Evolutionary conservation across 768 basidiomycete genomes (phyloP).

Genomic region (Tylopilus balloui): DNA sequence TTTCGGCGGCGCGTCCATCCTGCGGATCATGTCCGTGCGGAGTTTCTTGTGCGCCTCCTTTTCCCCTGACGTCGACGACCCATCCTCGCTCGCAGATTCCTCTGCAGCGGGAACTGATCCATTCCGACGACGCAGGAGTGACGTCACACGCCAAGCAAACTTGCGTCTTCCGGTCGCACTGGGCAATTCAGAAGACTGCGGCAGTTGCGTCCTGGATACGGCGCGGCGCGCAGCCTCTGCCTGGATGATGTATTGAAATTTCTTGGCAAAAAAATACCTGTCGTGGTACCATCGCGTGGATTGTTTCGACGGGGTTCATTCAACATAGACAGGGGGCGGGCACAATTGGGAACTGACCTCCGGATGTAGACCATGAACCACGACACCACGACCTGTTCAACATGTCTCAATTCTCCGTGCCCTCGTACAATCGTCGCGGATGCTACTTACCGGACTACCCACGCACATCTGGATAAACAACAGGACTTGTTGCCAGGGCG

Average conservation of each 20-base stretch:
- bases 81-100: slow-evolving; percentile 14
- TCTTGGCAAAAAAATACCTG: slow-evolving; percentile 68
- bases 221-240: slow-evolving; percentile 35
- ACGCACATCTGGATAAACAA: slow-evolving; percentile 76
- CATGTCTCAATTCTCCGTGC: neutral
- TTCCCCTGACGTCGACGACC: slow-evolving; percentile 9
- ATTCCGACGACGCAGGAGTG: slow-evolving; percentile 31
- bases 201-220: slow-evolving; percentile 16
- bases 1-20: slow-evolving; percentile 64
- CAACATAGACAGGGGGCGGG: neutral
- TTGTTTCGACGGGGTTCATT: too few relatives aligned
- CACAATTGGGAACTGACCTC: slow-evolving; percentile 38
- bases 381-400: slow-evolving; percentile 65
- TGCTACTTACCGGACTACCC: slow-evolving; percentile 62
- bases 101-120: slow-evolving; percentile 28
- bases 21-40: slow-evolving; percentile 71
- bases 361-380: slow-evolving; percentile 82
- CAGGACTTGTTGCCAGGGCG: slow-evolving; percentile 63
- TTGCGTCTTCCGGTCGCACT: slow-evolving; percentile 10
- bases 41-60: slow-evolving; percentile 35
- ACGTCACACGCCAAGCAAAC: slow-evolving; percentile 30
- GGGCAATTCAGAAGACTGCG: slow-evolving; percentile 21
- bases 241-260: slow-evolving; percentile 57
- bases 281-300: neutral
- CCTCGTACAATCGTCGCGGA: neutral